Base-by-base conservation (phyloP, 1,284 basidiomycete species). In the Agaricales sp. region DNA sequence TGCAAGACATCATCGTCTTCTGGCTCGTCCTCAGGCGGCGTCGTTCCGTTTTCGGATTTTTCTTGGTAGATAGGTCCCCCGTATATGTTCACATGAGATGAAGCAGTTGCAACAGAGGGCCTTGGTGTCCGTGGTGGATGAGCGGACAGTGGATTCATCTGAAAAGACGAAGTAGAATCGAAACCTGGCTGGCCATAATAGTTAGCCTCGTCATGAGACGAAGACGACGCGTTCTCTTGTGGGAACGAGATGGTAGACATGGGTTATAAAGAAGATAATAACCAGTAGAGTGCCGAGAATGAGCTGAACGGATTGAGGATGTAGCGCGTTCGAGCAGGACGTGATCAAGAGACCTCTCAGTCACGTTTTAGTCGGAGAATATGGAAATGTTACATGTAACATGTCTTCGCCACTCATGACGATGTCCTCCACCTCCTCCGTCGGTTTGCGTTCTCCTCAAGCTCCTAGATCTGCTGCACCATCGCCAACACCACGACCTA, bases 51-150 rank as follows among this genome's bases (percentile, higher is more conserved):
- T 53, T 71, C 74, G 51, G 55, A 62, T 52, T 65, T 69, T 45
- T 59, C 64, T 55, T 67, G 65, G 50, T 74, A 73, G 22, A 66
- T 53, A 43, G 60, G 64, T 20, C 60, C 51, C 4, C 60, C 64
- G 53, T 71, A 75, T 22, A 63, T 55, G 47, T 66, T 63, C 19
- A 67, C 61, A 44, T 59, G 60, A 46, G 57, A 63, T 24, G 54
- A 53, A 35, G 44, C 44, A 6, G 50, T 26, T 35, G 48, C 20
- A 14, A 19, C 22, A 20, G 25, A 21, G 16, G 20, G 71, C 53
- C 78, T 74, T 3, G 85, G 82, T 30, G 83, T 85, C 37, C 86
- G 74, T 18, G 86, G 86, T 0, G 86, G 85, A 60, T 86, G 85
- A 2, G 75, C 70, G 4, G 84, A 86, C 46, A 81, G 74, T 14